Conservation (phyloP, 495 filamentous ascomycete genomes). For the Hypoxylon lienhwacheense region DNA sequence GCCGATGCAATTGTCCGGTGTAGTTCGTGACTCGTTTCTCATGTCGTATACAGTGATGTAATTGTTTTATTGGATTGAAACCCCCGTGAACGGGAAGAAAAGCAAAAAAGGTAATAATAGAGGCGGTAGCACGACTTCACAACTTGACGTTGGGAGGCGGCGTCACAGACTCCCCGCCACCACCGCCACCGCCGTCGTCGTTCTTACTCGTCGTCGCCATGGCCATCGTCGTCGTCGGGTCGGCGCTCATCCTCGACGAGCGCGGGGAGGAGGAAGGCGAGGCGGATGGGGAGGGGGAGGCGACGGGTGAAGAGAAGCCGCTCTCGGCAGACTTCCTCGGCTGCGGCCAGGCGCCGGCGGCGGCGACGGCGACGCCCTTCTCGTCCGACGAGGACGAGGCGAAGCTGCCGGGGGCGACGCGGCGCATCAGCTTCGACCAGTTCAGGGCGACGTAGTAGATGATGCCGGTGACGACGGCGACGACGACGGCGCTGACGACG, state of each 20-base stretch:
- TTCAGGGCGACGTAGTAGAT: slow-evolving; percentile 32
- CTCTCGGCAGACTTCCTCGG: slow-evolving; percentile 20
- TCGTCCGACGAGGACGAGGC: slow-evolving; percentile 23
- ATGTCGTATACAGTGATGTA: slow-evolving; percentile 21
- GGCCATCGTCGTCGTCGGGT: slow-evolving; percentile 6
- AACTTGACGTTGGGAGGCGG: slow-evolving; percentile 20
- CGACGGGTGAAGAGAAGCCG: slow-evolving; percentile 20
- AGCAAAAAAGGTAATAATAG: neutral
- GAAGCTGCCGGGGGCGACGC: slow-evolving; percentile 25
- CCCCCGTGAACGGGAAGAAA: too few relatives aligned
- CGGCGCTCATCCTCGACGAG: slow-evolving; percentile 27
- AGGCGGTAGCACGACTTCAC: neutral
- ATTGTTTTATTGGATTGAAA: too few relatives aligned
- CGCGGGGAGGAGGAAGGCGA: slow-evolving; percentile 20
- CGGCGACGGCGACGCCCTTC: too few relatives aligned
- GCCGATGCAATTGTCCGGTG: too few relatives aligned
- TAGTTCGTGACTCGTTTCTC: too few relatives aligned
- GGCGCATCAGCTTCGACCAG: slow-evolving; percentile 35
- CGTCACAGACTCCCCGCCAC: slow-evolving; percentile 9
- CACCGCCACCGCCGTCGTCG: slow-evolving; percentile 2
- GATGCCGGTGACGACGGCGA: slow-evolving; percentile 15
- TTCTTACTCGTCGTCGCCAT: too few relatives aligned
- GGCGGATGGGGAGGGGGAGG: too few relatives aligned
- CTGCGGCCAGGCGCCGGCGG: slow-evolving; percentile 38
- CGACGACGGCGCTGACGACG: slow-evolving; percentile 25